Percentiles rank a stretch among this genome's conserved stretches.
phyloP scores from a whole-genome alignment of 495 filamentous ascomycete genomes.

The Hypoxylon trugodes region DNA sequence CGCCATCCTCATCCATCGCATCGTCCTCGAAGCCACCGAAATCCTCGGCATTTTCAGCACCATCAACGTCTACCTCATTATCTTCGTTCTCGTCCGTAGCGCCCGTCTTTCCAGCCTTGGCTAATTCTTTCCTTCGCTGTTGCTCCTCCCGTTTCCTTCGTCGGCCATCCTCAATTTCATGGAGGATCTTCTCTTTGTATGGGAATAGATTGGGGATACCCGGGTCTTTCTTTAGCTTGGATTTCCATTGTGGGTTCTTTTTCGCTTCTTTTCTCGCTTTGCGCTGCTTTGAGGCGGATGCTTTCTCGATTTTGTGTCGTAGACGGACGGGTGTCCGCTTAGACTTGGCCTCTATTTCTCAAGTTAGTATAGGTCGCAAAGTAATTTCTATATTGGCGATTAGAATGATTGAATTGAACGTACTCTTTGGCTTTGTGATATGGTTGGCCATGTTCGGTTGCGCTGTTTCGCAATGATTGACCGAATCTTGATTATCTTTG shows the following conservation, averaged over 20 bases:
- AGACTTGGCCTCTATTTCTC: conserved; percentile 80
- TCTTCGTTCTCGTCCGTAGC: conserved; percentile 51
- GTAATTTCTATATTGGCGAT: background rate
- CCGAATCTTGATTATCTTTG: background rate
- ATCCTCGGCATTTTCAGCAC: conserved; percentile 54
- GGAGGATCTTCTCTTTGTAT: conserved; percentile 93
- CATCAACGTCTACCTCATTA: conserved; percentile 51
- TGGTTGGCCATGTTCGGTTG: conserved; percentile 51
- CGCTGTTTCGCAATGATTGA: conserved; percentile 7
- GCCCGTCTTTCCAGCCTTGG: conserved; percentile 67
- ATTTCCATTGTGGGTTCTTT: conserved; percentile 95
- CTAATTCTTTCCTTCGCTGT: conserved; percentile 71
- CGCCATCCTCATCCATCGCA: conserved; percentile 62
- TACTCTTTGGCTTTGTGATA: conserved; percentile 63
- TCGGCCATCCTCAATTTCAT: conserved; percentile 91
- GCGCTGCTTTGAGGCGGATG: conserved; percentile 85
- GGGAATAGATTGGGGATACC: conserved; percentile 98
- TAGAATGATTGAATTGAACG: conserved; percentile 19
- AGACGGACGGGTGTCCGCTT: conserved; percentile 90
- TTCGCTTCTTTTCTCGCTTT: conserved; percentile 89
- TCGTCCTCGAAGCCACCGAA: conserved; percentile 56
- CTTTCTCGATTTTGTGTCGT: conserved; percentile 95
- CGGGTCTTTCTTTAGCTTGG: conserved; percentile 93
- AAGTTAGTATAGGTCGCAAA: no score
- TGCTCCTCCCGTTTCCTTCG: conserved; percentile 81